These are phyloP conservation scores for Coemansia sp. DNA, from an alignment of 192 early-diverging fungal species.

Conservation along the genomic window DNA sequence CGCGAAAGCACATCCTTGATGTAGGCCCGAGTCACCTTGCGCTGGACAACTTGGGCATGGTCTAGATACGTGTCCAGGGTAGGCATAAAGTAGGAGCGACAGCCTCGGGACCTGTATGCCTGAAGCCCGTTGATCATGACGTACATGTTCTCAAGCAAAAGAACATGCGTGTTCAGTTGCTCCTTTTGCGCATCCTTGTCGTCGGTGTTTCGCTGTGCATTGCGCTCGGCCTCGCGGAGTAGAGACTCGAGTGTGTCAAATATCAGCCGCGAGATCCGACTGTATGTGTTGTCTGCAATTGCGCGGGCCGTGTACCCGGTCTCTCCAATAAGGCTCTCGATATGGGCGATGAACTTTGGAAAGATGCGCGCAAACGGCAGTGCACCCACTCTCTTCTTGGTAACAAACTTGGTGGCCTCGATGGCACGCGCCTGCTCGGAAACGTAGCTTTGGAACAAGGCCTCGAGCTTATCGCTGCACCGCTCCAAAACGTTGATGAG, in stretches of 20 bases:
- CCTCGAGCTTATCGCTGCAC: slow-evolving; percentile 59
- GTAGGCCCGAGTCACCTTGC: slow-evolving; percentile 78
- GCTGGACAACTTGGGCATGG: slow-evolving; percentile 79
- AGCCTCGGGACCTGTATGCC: slow-evolving; percentile 63
- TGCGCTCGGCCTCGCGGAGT: slow-evolving; percentile 67
- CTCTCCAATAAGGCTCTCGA: slow-evolving; percentile 56
- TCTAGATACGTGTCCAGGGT: slow-evolving; percentile 63
- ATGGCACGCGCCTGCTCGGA: slow-evolving; percentile 86
- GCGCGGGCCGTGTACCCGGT: slow-evolving; percentile 60
- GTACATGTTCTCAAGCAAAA: slow-evolving; percentile 94
- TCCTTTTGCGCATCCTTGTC: slow-evolving; percentile 79
- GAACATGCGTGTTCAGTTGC: slow-evolving; percentile 83
- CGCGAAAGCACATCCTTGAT: slow-evolving; percentile 81
- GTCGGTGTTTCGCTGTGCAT: slow-evolving; percentile 57
- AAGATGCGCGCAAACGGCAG: slow-evolving; percentile 86
- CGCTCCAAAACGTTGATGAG: slow-evolving; percentile 63
- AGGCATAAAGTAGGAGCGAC: slow-evolving; percentile 55
- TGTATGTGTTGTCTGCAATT: slow-evolving; percentile 76
- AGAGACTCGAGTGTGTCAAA: slow-evolving; percentile 83
- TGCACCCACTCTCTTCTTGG: slow-evolving; percentile 85
- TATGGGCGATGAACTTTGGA: slow-evolving; percentile 77
- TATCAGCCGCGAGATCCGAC: slow-evolving; percentile 74
- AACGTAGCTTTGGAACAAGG: slow-evolving; percentile 77
- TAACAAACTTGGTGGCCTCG: slow-evolving; percentile 86
- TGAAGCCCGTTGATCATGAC: slow-evolving; percentile 80